Base-by-base conservation (phyloP, 1,139 yeast genomes). In the Geotrichum cucujoidarum region DNA sequence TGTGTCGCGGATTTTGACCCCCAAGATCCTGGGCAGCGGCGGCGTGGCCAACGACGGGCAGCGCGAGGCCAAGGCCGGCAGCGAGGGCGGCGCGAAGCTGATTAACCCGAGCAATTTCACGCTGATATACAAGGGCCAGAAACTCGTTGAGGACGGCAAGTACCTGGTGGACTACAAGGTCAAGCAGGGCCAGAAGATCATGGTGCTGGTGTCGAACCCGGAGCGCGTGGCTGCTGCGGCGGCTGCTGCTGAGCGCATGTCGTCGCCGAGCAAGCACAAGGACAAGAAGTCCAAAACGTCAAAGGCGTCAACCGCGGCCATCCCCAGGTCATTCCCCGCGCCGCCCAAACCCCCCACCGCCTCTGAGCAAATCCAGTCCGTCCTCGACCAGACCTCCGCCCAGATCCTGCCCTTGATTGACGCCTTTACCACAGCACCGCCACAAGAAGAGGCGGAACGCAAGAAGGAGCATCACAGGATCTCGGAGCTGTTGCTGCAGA, bases 401-500 rank as follows among this genome's bases (percentile, higher is more conserved):
- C 63, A 65, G 31, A 56, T 70, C 7, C 64, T 65, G 6, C 63
- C 60, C 2, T 57, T 65, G 42, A 61, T 69, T 24, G 56, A 52
- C 21, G 53, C 53, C 44, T 69, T 65, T 48, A 47, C 53, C n/a
- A 49, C 45, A 5, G 27, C 51, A 20, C 65, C 70, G 4, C 69
- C 70, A 1, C 51, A 53, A 3, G 56, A 55, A 33, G 52, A 51
- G 17, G 56, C 51, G 17, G 60, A 52, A 18, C 57, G 61, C 18
- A 62, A 59, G 21, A 68, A 66, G 17, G 62, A 64, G 53, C 69
- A 69, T 53, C 61, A 69, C 34, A 53, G 66, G 17, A 57, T 70
- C 17, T 59, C 66, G 13, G 74, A 70, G 58, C 32, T 41, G 40
- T 62, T 70, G 30, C 59, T 70, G 27, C 74, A 69, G 50, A 64